Conservation (phyloP, 2,329 filamentous ascomycete species). For the Ceratocystiopsis minuta region DNA sequence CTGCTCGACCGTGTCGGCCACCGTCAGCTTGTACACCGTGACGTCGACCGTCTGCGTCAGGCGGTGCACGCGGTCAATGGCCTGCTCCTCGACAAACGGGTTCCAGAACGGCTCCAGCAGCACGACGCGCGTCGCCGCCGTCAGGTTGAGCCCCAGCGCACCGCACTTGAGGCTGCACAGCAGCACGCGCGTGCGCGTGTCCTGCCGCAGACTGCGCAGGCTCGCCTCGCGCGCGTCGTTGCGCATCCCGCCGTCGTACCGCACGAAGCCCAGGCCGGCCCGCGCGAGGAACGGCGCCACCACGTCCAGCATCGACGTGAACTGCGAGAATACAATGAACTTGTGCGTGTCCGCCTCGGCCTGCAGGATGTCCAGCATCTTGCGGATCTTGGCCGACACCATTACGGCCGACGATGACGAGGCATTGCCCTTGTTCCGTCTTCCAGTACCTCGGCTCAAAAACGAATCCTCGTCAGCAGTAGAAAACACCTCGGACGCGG, state of each 20-base stretch:
- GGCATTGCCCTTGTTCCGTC: background rate
- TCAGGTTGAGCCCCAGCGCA: slow-evolving; percentile 81
- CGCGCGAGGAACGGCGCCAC: slow-evolving; percentile 76
- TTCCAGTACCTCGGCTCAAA: background rate
- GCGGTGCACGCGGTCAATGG: slow-evolving; percentile 95
- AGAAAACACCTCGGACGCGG: slow-evolving; percentile 20
- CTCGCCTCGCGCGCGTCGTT: slow-evolving; percentile 86
- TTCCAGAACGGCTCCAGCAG: slow-evolving; percentile 99
- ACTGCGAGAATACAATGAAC: slow-evolving; percentile 96
- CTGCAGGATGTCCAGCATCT: slow-evolving; percentile 64
- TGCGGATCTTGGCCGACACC: slow-evolving; percentile 79
- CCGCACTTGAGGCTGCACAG: slow-evolving; percentile 92
- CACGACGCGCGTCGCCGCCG: slow-evolving; percentile 79
- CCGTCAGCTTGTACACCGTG: slow-evolving; percentile 83
- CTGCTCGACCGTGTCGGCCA: slow-evolving; percentile 75
- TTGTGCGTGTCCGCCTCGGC: slow-evolving; percentile 71
- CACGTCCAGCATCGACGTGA: slow-evolving; percentile 94
- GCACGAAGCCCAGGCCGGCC: slow-evolving; percentile 59
- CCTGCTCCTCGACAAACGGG: slow-evolving; percentile 96
- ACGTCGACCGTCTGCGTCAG: slow-evolving; percentile 93
- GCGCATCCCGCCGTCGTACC: slow-evolving; percentile 90
- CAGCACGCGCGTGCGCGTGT: slow-evolving; percentile 59
- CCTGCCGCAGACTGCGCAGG: slow-evolving; percentile 55
- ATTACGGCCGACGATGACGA: slow-evolving; percentile 20
- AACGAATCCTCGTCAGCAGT: slow-evolving; percentile 21